Evolutionary conservation across 257 asterid species (phyloP), one percentile per base, ranked within the genome.

Genomic region (Paulownia fortunei): DNA sequence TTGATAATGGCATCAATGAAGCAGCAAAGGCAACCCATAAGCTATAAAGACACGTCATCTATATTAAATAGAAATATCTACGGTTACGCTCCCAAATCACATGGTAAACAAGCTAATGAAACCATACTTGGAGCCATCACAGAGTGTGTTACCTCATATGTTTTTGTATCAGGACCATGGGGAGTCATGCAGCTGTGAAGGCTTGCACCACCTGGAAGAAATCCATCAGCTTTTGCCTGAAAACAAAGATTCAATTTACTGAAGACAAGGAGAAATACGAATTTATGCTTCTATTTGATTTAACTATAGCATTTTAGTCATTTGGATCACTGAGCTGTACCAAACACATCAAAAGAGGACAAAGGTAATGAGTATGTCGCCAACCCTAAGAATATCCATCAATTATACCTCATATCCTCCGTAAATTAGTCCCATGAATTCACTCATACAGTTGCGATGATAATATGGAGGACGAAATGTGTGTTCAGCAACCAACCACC

Each of bases 181-280:
- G 98, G 98, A 76, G 98, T 96, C 99, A 96, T 93, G 92, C 99
- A 90, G 82, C 97, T 93, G 79, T 96, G 99, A 24, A 96, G 99
- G 87, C 98, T 96, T 63, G 98, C 98, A 24, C 98, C 99, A 16
- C 99, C 98, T 6, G 99, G 97, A 58, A 89, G 85, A 89, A 96
- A 96, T 46, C 98, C 99, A 81, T 88, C 98, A 46, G 97, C 97
- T 90, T 95, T 95, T 81, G 99, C 99, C 99, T 95, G 94, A 61
- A 82, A 69, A 83, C 37, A 79, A n/a, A 47, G 30, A 77, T 37
- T 67, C 34, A 5, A 44, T 69, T 63, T 64, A 49, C 54, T 26
- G 18, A 61, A 41, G 32, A 49, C 36, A 39, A 41, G 71, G 34
- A 54, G 74, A 60, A 26, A 23, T 30, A 51, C 32, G 63, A 69